phyloP scores from a whole-genome alignment of 2,329 filamentous ascomycete species.

The Bretziella fagacearum region DNA sequence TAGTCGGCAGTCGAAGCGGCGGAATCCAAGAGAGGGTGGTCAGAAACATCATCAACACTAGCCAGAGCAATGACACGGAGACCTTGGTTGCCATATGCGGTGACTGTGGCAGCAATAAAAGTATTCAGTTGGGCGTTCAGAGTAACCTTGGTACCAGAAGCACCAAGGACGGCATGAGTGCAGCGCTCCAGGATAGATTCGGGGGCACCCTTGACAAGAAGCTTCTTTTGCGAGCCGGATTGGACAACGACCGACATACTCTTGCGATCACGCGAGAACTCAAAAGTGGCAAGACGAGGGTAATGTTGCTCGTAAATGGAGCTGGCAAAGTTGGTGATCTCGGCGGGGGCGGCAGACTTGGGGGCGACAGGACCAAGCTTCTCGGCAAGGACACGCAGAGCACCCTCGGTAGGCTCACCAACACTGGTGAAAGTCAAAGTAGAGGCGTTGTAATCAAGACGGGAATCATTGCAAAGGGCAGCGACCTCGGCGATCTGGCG shows the following conservation, averaged over 20 bases:
- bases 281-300: conserved; percentile 68
- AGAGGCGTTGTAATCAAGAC: conserved; percentile 65
- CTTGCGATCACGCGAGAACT: conserved; percentile 95
- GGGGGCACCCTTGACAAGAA: conserved; percentile 91
- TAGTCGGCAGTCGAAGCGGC: conserved; percentile 79
- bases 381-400: conserved; percentile 75
- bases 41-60: conserved; percentile 57
- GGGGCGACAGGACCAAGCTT: conserved; percentile 77
- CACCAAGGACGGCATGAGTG: conserved; percentile 61
- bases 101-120: conserved; percentile 60
- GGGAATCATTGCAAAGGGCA: conserved; percentile 76
- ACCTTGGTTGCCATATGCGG: conserved; percentile 80
- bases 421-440: conserved; percentile 61
- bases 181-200: conserved; percentile 90
- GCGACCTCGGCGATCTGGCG: conserved; percentile 58
- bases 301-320: conserved; percentile 64
- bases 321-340: conserved; percentile 67
- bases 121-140: conserved; percentile 52
- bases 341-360: conserved; percentile 31
- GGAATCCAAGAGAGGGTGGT: conserved; percentile 49
- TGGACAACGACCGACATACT: conserved; percentile 95
- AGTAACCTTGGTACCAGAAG: conserved; percentile 58
- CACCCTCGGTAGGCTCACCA: conserved; percentile 90
- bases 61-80: conserved; percentile 91
- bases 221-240: conserved; percentile 50